Base-by-base conservation (phyloP, 768 basidiomycete species). In the Boletus pseudopeckii region DNA sequence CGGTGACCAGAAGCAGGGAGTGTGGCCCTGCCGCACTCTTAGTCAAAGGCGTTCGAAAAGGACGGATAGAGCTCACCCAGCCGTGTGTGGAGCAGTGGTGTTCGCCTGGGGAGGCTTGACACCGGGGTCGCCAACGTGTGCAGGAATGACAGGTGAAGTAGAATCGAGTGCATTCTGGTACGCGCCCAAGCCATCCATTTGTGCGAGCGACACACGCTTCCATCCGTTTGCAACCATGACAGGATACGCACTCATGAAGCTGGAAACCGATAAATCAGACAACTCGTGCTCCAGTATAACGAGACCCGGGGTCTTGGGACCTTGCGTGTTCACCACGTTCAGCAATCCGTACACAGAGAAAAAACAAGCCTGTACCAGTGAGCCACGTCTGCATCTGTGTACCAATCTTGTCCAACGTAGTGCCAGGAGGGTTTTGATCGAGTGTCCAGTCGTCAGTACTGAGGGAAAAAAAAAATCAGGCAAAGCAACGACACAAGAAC, bases 221-320 rank as follows among this genome's bases (percentile, higher is more conserved):
- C 94, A 98, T 11, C 84, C 85, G 59, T 85, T 83, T 5, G 75
- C 60, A 56, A 75, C 73, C 69, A 93, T 83, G 37, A 81, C 55
- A 4, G 86, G 83, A 67, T 79, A 90, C 8, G 80, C 79, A 39
- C 73, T 71, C 0, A 86, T 82, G 71, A 94, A 95, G 4, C 82
- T 81, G 36, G 74, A 60, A 20, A 92, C 84, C 32, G 85, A 75
- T 57, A 74, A 66, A 40, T 80, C 71, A 32, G 77, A 78, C 22
- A 86, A 73, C 71, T 97, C 94, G 70, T 98, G 95, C 67, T 96
- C 88, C 54, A 97, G 78, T 50, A 91, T 76, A 56, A 92, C 76
- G 22, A 95, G 79, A 33, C 95, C 95, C 3, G 90, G 86, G 10
- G 70, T 73, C 68, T 92, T 92, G 45, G 88, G 73, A 30, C 84